These are phyloP conservation scores for Lunularia cruciata DNA, from an alignment of 225 moss, liverwort and hornwort species.

Conservation along the genomic window DNA sequence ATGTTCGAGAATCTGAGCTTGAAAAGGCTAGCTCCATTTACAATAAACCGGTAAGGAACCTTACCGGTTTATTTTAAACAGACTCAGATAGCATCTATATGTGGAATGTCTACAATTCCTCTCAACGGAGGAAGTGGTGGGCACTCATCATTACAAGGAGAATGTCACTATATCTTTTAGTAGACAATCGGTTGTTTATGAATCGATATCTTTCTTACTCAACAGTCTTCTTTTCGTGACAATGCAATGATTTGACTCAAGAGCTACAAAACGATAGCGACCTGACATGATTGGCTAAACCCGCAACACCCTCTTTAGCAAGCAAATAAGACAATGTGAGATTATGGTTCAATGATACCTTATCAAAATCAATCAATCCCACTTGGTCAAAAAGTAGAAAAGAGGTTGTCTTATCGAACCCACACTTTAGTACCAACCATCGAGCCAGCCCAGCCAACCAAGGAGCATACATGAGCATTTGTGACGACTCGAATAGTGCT, in stretches of 20 bases:
- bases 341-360: slow-evolving; percentile 12
- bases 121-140: no score
- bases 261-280: not conserved
- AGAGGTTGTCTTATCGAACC: not conserved
- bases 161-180: not conserved
- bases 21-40: not conserved
- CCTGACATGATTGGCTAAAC: not conserved
- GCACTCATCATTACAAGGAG: slow-evolving; percentile 8
- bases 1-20: not conserved
- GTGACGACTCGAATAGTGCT: not conserved
- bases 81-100: not conserved
- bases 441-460: not conserved
- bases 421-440: slow-evolving; percentile 6
- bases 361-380: not conserved
- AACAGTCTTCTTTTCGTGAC: not conserved
- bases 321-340: not conserved
- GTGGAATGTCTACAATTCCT: no score
- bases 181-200: not conserved
- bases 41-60: no score
- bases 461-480: not conserved
- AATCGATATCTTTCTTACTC: no score
- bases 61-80: no score
- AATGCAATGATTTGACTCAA: not conserved
- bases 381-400: not conserved
- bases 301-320: not conserved